These are phyloP conservation scores for Leucoagaricus sp. DNA, from an alignment of 1,284 basidiomycete species.

Conservation along the genomic window DNA sequence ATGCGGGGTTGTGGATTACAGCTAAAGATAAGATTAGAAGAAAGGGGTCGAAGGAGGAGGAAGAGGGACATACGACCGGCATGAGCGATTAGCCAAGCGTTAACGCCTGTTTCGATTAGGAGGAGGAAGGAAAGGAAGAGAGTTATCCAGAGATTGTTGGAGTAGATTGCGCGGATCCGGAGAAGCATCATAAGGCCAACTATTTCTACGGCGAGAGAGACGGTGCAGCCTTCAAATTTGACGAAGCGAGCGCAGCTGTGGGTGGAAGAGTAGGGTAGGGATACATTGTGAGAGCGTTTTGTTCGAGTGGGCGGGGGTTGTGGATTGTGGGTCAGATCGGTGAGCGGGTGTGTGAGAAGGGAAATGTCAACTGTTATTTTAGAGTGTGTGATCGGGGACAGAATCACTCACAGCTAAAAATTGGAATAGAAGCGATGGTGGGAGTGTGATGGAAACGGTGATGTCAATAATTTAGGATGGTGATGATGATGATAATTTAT, in stretches of 20 bases:
- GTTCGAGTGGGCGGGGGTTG: background rate
- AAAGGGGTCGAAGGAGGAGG: background rate
- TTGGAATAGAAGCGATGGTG: no score
- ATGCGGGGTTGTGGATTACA: conserved; percentile 36
- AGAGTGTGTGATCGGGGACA: background rate
- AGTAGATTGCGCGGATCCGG: conserved; percentile 50
- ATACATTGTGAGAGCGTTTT: background rate
- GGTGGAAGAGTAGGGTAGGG: no score
- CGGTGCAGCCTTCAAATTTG: conserved; percentile 51
- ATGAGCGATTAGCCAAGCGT: conserved; percentile 48
- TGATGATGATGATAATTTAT: background rate
- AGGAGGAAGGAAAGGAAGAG: conserved; percentile 37
- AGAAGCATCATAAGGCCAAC: conserved; percentile 59
- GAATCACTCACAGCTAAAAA: conserved; percentile 11
- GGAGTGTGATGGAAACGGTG: conserved; percentile 3
- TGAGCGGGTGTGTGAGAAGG: no score
- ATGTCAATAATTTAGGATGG: background rate
- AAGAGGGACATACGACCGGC: conserved; percentile 35
- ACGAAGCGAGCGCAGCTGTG: conserved; percentile 47
- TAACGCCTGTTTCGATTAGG: conserved; percentile 41
- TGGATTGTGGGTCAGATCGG: no score
- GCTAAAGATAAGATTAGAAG: conserved; percentile 26
- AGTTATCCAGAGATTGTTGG: conserved; percentile 35
- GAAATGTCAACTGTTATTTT: no score
- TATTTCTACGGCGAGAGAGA: conserved; percentile 48